Percentiles rank a stretch among this genome's conserved stretches.
Evolutionary conservation across 768 basidiomycete genomes (phyloP).

Genomic region (Thelephora aurantiotincta): DNA sequence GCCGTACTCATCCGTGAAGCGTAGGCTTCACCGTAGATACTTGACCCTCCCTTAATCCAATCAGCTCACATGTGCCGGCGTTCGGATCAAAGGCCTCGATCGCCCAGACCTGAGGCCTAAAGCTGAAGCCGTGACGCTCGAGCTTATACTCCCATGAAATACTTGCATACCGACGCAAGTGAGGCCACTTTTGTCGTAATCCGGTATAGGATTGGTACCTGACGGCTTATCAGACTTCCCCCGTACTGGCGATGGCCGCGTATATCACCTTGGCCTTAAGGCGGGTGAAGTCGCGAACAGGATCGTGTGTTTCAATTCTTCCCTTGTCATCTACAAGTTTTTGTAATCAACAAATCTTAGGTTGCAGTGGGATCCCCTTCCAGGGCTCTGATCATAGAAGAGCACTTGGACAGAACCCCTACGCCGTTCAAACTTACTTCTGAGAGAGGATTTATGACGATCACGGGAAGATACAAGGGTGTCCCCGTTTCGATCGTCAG

Average conservation of each 20-base stretch:
- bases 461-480: conserved; percentile 28
- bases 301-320: conserved; percentile 32
- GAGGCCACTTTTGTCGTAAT: conserved; percentile 16
- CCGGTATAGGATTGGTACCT: not conserved
- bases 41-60: no score
- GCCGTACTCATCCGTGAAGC: conserved; percentile 51
- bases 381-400: conserved; percentile 46
- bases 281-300: conserved; percentile 72
- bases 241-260: conserved; percentile 53
- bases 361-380: conserved; percentile 64
- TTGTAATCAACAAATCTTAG: conserved; percentile 20
- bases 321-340: conserved; percentile 2
- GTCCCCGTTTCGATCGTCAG: conserved; percentile 58
- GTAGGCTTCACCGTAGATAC: not conserved
- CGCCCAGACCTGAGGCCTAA: not conserved
- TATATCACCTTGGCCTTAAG: conserved; percentile 67
- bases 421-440: conserved; percentile 48
- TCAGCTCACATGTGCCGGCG: no score
- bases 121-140: no score
- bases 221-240: conserved; percentile 46
- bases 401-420: conserved; percentile 43
- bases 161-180: conserved; percentile 55
- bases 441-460: conserved; percentile 54
- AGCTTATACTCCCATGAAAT: conserved; percentile 31
- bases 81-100: not conserved